Conservation (phyloP, 176 grass and related monocot genomes). For the Echinochloa phyllopogon region DNA sequence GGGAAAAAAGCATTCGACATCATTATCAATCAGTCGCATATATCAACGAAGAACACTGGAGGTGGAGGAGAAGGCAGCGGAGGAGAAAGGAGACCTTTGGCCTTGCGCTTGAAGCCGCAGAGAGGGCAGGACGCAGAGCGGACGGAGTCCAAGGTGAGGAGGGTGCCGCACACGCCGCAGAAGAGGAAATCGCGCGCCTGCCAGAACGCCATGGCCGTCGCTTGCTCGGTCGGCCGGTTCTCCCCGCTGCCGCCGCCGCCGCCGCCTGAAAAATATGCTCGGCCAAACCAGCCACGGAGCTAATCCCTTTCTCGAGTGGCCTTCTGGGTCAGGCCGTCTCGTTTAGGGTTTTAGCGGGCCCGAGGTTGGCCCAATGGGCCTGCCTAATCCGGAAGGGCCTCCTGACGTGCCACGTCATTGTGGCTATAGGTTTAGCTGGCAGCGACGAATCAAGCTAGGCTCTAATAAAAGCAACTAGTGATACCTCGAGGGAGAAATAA, state of each 20-base stretch:
- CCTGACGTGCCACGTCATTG: background rate
- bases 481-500: background rate
- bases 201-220: constrained; percentile 61
- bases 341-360: constrained; percentile 3
- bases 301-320: background rate
- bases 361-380: background rate
- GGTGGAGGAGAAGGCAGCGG: background rate
- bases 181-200: constrained; percentile 82
- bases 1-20: background rate
- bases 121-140: constrained; percentile 61
- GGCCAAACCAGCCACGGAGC: background rate
- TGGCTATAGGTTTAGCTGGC: background rate
- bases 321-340: no score
- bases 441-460: background rate
- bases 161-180: constrained; percentile 78
- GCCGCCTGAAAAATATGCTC: background rate
- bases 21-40: background rate
- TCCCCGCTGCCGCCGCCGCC: background rate
- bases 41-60: background rate
- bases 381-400: background rate
- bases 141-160: constrained; percentile 66
- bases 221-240: background rate
- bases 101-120: constrained; percentile 84
- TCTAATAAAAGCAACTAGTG: background rate
- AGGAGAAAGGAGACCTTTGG: constrained; percentile 50